These are phyloP conservation scores for Bondarzewia mesenterica DNA, from an alignment of 1,284 basidiomycete genomes.

Conservation along the genomic window DNA sequence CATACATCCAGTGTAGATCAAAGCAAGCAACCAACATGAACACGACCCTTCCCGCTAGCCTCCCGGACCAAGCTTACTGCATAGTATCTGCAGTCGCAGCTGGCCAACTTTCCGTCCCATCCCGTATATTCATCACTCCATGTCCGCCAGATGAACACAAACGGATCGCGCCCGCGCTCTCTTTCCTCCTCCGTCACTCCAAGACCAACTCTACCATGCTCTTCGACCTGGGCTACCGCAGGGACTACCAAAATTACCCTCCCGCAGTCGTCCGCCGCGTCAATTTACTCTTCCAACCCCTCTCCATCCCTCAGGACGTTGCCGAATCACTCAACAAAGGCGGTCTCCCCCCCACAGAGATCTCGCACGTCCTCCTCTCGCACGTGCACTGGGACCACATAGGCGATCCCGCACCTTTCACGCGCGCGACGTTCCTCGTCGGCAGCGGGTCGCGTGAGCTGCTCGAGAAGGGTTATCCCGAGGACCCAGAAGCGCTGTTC, in stretches of 20 bases:
- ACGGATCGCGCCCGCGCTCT: constrained; percentile 31
- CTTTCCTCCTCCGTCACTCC: constrained; percentile 43
- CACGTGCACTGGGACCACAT: constrained; percentile 41
- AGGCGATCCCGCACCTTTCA: constrained; percentile 38
- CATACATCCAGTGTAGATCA: background rate
- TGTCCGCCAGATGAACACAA: constrained; percentile 4
- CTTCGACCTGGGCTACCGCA: constrained; percentile 47
- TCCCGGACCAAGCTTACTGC: background rate
- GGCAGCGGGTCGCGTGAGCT: constrained; percentile 27
- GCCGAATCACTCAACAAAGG: constrained; percentile 41
- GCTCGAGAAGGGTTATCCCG: constrained; percentile 32
- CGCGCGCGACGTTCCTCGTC: constrained; percentile 38
- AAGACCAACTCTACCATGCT: constrained; percentile 29
- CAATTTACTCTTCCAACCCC: constrained; percentile 19
- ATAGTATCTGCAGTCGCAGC: constrained; percentile 4
- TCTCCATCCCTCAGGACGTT: constrained; percentile 33
- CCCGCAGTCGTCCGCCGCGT: constrained; percentile 22
- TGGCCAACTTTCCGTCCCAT: background rate
- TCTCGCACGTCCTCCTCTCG: constrained; percentile 39
- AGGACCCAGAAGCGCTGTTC: constrained; percentile 26
- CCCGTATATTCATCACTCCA: background rate
- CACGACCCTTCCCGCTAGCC: constrained; percentile 2
- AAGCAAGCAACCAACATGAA: background rate
- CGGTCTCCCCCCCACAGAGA: constrained; percentile 30
- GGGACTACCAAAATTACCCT: constrained; percentile 35